Evolutionary conservation across 441 rosid genomes (phyloP), one percentile per base, ranked within the genome.

Genomic region (Melastoma candidum): DNA sequence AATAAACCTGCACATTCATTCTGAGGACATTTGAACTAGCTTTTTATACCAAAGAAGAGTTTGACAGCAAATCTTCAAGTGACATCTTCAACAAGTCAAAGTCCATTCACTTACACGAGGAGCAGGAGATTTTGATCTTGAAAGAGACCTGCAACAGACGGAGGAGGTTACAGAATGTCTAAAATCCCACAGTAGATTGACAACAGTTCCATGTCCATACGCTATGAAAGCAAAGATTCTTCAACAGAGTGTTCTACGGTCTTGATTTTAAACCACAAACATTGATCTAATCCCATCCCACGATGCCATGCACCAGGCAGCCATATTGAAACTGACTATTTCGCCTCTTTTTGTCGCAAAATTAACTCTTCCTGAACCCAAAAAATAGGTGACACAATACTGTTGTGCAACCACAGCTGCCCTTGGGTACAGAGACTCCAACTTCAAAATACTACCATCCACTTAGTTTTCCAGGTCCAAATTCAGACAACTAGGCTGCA

Each of bases 101-200:
- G 48, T 44, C 7, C 13, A 17, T 17, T 17, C 22, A 77, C 94
- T 79, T 78, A 82, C 90, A 1, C 85, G 72, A 46, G 85, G 66
- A 45, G 63, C 47, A 46, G 88, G 84, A 48, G 93, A 75, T 39
- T 64, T 54, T 45, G 88, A 82, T 41, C 80, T 74, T 48, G 86
- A 77, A 9, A 7, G 56, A 7, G 96, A 84, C 67, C 88, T 84
- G 87, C 82, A 79, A 77, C 71, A 67, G 50, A 25, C 68, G 58
- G 59, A 65, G 68, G 49, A 73, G 50, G 53, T 61, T 67, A 65
- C 49, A 63, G 43, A 60, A 41, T 36, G 43, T 6, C 60, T 65
- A 60, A 71, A 60, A 56, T 65, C 47, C 69, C 63, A 66, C 32
- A 59, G 48, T 27, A 54, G 61, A 41, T 66, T 59, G 39, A 67